A percentile compares a stretch with the other conserved stretches of the same genome.
Conservation (phyloP, 345 rosid species). For the Hypericum perforatum region DNA sequence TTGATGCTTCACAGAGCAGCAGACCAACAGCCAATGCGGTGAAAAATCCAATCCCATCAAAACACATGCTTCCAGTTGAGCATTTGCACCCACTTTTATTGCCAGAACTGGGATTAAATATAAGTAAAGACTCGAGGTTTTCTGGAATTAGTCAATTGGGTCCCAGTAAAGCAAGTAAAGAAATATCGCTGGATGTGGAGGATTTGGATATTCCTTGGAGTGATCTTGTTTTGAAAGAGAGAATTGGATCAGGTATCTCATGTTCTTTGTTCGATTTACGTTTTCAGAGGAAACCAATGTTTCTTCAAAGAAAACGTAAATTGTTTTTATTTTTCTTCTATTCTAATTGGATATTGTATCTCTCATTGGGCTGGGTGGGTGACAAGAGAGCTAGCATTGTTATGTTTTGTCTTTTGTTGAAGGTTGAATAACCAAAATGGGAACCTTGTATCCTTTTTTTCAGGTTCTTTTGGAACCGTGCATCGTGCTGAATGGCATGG, state of each 20-base stretch:
- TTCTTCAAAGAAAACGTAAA: too few species aligned
- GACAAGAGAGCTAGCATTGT: too few species aligned
- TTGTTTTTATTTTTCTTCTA: too few species aligned
- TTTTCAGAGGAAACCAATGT: too few species aligned
- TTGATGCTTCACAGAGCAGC: conserved; percentile 35
- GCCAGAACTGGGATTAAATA: conserved; percentile 26
- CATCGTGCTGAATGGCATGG: conserved; percentile 99
- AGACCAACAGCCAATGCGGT: conserved; percentile 27
- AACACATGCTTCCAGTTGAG: conserved; percentile 32
- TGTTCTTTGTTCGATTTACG: not conserved
- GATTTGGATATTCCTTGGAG: conserved; percentile 87
- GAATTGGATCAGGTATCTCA: conserved; percentile 92
- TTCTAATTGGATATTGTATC: too few species aligned
- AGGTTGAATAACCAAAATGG: conserved; percentile 16
- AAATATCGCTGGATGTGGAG: conserved; percentile 61
- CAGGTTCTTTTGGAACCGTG: conserved; percentile 99
- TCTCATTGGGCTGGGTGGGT: too few species aligned
- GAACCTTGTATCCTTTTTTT: conserved; percentile 22
- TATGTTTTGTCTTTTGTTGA: conserved; percentile 1
- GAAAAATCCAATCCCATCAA: conserved; percentile 33
- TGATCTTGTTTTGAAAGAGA: conserved; percentile 83
- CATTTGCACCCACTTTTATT: conserved; percentile 20
- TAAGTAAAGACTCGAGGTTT: conserved; percentile 31
- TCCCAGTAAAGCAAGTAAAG: conserved; percentile 37
- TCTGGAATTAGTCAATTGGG: conserved; percentile 30